phyloP scores from a whole-genome alignment of 306 rosid genomes.

The Spatholobus suberectus region DNA sequence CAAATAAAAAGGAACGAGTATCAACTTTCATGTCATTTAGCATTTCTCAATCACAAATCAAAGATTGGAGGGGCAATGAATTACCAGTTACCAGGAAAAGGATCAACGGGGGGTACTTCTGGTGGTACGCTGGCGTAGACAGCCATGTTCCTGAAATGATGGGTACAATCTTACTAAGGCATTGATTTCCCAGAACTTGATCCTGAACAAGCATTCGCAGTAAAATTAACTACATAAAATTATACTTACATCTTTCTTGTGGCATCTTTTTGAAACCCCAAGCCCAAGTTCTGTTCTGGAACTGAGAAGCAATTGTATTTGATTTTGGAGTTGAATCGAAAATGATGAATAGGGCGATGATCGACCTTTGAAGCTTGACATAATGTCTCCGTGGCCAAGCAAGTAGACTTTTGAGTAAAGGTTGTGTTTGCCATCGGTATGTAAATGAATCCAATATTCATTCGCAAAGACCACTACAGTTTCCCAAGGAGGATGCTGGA shows the following conservation, averaged over 20 bases:
- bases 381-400: background rate
- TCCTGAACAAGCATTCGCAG: background rate
- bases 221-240: background rate
- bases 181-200: background rate
- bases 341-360: background rate
- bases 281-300: background rate
- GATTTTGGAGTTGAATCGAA: background rate
- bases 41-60: background rate
- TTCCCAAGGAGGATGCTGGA: background rate
- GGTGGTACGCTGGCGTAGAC: constrained; percentile 41
- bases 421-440: background rate
- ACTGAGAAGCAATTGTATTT: background rate
- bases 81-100: constrained; percentile 38
- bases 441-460: background rate
- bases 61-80: background rate
- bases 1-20: too few species aligned
- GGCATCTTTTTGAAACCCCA: background rate
- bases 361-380: background rate
- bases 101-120: constrained; percentile 40
- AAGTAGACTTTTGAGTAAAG: background rate
- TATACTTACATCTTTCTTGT: background rate
- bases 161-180: background rate
- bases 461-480: background rate
- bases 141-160: constrained; percentile 51
- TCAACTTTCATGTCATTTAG: too few species aligned